These are phyloP conservation scores for Myriosclerotinia scirpicola DNA, from an alignment of 2,329 filamentous ascomycete genomes.

Conservation along the genomic window DNA sequence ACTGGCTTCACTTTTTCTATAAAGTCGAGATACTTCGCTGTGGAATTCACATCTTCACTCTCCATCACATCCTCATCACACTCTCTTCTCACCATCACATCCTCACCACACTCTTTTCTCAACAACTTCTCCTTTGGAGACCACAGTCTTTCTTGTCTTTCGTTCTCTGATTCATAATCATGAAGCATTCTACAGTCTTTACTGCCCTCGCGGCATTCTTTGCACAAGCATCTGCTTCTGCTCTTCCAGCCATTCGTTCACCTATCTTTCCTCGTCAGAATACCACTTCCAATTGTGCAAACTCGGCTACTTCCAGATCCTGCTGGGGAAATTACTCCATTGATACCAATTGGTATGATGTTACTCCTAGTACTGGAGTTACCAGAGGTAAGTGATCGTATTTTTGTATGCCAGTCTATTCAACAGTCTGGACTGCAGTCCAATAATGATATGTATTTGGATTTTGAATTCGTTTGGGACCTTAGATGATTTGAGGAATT, in stretches of 20 bases:
- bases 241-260: slow-evolving; percentile 29
- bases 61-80: slow-evolving; percentile 7
- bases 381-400: slow-evolving; percentile 35
- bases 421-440: too few species aligned
- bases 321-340: slow-evolving; percentile 41
- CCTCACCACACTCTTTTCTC: slow-evolving; percentile 8
- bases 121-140: neutral
- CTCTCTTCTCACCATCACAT: neutral
- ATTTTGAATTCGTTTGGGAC: too few species aligned
- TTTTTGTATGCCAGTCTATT: slow-evolving; percentile 19
- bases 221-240: slow-evolving; percentile 30
- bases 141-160: neutral
- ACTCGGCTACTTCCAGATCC: slow-evolving; percentile 37
- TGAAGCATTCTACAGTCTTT: slow-evolving; percentile 35
- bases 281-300: slow-evolving; percentile 29
- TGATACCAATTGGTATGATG: slow-evolving; percentile 38
- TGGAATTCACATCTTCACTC: slow-evolving; percentile 3
- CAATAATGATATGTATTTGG: too few species aligned
- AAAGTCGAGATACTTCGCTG: slow-evolving; percentile 2
- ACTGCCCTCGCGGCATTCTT: slow-evolving; percentile 30
- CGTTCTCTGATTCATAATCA: slow-evolving; percentile 23
- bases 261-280: slow-evolving; percentile 25
- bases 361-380: slow-evolving; percentile 38
- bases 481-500: too few species aligned
- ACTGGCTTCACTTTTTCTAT: slow-evolving; percentile 13